phyloP scores from a whole-genome alignment of 306 rosid genomes.

The Prosopis cineraria region DNA sequence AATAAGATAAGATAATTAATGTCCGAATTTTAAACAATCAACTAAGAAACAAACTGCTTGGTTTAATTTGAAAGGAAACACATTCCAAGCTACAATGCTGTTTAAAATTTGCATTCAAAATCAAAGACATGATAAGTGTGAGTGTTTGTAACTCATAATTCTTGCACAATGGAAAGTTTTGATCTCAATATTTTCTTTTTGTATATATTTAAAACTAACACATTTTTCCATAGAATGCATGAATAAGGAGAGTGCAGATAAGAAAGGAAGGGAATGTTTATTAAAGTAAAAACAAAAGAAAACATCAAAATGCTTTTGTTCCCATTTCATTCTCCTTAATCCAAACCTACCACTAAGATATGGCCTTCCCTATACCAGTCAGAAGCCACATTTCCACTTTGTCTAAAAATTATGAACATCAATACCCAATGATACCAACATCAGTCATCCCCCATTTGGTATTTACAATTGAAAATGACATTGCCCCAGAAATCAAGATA shows the following conservation, averaged over 20 bases:
- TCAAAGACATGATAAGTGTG: background rate
- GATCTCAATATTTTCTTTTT: too few relatives aligned
- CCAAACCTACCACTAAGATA: background rate
- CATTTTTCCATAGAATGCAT: too few relatives aligned
- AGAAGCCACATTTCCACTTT: background rate
- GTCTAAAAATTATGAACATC: background rate
- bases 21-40: constrained; percentile 1
- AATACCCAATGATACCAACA: background rate
- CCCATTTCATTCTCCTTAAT: too few relatives aligned
- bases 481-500: too few relatives aligned
- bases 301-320: too few relatives aligned
- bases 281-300: too few relatives aligned
- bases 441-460: background rate
- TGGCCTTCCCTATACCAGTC: background rate
- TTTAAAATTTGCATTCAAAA: background rate
- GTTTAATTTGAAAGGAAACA: background rate
- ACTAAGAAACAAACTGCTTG: constrained; percentile 2
- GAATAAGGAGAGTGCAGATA: too few relatives aligned
- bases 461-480: too few relatives aligned
- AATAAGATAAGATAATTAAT: background rate
- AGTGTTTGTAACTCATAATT: background rate
- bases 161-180: background rate
- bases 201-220: too few relatives aligned
- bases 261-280: too few relatives aligned
- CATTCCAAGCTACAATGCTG: background rate